Conservation (phyloP, 257 asterid species). For the Rhazya stricta region DNA sequence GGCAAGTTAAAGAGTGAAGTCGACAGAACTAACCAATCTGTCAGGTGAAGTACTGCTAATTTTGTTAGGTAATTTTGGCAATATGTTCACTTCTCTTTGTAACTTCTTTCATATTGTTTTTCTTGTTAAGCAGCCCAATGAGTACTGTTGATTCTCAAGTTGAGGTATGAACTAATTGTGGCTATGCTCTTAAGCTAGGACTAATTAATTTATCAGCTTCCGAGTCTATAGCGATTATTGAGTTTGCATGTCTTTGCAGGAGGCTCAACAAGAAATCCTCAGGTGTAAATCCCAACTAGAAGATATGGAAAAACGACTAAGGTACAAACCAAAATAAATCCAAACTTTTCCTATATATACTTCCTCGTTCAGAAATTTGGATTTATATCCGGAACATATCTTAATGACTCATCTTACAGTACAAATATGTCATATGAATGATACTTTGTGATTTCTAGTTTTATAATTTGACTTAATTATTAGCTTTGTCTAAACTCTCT, state of each 20-base stretch:
- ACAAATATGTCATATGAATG: background rate
- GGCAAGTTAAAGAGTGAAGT: slow-evolving; percentile 72
- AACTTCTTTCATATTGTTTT: background rate
- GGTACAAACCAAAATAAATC: slow-evolving; percentile 28
- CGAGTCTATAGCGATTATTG: background rate
- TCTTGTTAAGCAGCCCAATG: slow-evolving; percentile 48
- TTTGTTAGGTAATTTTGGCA: background rate
- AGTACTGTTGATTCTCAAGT: slow-evolving; percentile 58
- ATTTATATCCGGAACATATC: background rate
- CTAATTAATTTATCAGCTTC: background rate
- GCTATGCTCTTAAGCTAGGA: background rate
- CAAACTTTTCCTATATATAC: background rate
- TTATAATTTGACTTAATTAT: too few relatives aligned
- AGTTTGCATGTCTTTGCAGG: slow-evolving; percentile 37
- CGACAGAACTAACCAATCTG: slow-evolving; percentile 38
- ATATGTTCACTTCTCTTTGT: background rate
- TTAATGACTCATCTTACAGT: background rate
- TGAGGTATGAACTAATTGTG: slow-evolving; percentile 39
- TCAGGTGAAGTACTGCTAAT: slow-evolving; percentile 36
- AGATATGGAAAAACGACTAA: slow-evolving; percentile 60
- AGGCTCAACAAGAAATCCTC: slow-evolving; percentile 60
- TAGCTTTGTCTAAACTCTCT: too few relatives aligned
- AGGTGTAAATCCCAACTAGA: slow-evolving; percentile 58
- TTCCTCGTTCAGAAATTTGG: too few relatives aligned
- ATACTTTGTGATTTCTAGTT: too few relatives aligned